phyloP scores from a whole-genome alignment of 1,284 basidiomycete genomes.

The Rhizoctonia solani region DNA sequence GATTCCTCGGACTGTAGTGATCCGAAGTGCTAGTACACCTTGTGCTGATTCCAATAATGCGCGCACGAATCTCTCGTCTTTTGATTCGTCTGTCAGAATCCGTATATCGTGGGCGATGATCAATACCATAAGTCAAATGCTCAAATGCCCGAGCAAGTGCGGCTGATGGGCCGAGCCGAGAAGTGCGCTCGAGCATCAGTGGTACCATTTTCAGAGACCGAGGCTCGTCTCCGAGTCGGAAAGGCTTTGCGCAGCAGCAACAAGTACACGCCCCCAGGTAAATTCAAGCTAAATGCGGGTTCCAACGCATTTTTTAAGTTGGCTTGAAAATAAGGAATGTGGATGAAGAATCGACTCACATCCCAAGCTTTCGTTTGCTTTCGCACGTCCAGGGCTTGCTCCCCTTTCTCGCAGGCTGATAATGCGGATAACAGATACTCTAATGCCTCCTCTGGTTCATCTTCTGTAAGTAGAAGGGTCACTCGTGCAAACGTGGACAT shows the following conservation, averaged over 20 bases:
- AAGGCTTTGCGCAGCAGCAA: slow-evolving; percentile 6
- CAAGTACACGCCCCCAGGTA: not conserved
- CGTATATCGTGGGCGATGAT: not conserved
- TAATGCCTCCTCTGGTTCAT: slow-evolving; percentile 56
- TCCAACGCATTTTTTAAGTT: not conserved
- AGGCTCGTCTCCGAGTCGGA: not conserved
- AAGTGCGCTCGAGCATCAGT: not conserved
- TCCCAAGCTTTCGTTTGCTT: slow-evolving; percentile 15
- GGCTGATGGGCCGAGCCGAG: not conserved
- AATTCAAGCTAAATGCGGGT: slow-evolving; percentile 3
- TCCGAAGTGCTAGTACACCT: not conserved
- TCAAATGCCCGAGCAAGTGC: not conserved
- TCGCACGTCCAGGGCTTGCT: not conserved
- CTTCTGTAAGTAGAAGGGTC: slow-evolving; percentile 55
- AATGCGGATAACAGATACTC: slow-evolving; percentile 48
- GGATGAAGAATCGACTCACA: slow-evolving; percentile 7
- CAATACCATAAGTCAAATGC: not conserved
- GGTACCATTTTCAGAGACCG: not conserved
- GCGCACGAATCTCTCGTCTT: slow-evolving; percentile 10
- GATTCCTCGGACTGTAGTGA: not conserved
- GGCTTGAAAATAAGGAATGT: not conserved
- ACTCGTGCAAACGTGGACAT: slow-evolving; percentile 62
- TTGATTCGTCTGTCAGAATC: not conserved
- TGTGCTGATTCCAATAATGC: not conserved
- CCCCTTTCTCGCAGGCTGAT: slow-evolving; percentile 15